These are phyloP conservation scores for Pichia thaimueangensis DNA, from an alignment of 805 yeast species.

Conservation along the genomic window DNA sequence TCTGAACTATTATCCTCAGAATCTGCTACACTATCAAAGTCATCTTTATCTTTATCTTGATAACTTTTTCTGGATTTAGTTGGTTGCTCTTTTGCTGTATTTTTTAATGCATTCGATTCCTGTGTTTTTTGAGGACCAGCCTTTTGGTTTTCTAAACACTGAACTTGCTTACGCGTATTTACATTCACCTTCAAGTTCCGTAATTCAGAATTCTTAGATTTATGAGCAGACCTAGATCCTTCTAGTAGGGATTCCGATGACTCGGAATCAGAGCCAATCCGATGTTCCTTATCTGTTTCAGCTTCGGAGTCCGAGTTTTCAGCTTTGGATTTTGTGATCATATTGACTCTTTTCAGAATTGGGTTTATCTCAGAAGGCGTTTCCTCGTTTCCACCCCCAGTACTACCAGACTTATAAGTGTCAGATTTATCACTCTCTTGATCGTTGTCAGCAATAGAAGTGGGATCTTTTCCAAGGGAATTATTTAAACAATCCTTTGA, in stretches of 20 bases:
- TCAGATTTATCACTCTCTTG: background rate
- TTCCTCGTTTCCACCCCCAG: background rate
- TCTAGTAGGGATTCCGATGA: background rate
- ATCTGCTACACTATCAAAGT: background rate
- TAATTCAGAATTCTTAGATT: background rate
- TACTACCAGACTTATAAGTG: background rate
- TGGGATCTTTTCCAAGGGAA: background rate
- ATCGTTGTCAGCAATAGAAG: background rate
- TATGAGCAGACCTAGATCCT: background rate
- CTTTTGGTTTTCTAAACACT: no score
- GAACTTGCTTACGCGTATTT: background rate
- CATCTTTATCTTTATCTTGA: background rate
- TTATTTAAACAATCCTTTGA: background rate
- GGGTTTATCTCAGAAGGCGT: background rate
- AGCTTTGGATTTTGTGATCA: background rate
- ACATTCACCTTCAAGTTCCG: background rate
- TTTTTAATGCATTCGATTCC: no score
- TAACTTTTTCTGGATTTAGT: background rate
- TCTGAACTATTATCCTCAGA: background rate
- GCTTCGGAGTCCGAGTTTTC: background rate
- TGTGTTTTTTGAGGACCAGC: no score
- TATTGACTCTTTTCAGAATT: background rate
- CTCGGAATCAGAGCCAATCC: background rate
- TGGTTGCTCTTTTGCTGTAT: no score
- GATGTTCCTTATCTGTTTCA: background rate